phyloP scores from a whole-genome alignment of 1,139 yeast genomes.

The Diutina pseudorugosa region DNA sequence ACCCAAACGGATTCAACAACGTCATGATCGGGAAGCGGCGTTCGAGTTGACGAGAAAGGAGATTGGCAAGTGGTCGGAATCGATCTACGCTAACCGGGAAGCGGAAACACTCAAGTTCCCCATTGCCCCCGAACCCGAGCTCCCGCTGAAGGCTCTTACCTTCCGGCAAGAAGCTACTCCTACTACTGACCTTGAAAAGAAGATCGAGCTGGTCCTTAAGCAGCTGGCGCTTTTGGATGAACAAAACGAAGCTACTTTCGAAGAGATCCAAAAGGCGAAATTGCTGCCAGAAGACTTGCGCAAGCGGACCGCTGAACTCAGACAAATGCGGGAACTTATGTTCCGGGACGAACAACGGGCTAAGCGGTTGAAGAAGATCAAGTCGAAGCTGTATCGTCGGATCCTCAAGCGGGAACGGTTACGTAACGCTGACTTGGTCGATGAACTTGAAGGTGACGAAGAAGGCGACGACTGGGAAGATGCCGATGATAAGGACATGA shows the following conservation, averaged over 20 bases:
- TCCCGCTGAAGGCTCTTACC: neutral
- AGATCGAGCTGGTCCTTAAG: conserved; percentile 47
- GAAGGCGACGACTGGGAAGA: conserved; percentile 20
- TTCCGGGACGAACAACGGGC: conserved; percentile 90
- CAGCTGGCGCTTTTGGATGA: conserved; percentile 65
- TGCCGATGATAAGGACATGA: conserved; percentile 54
- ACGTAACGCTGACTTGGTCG: conserved; percentile 53
- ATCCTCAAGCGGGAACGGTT: conserved; percentile 77
- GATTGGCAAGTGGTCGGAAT: conserved; percentile 79
- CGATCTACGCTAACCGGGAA: conserved; percentile 63
- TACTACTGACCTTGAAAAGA: conserved; percentile 51
- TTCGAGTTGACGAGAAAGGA: conserved; percentile 81
- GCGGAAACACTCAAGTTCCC: conserved; percentile 82
- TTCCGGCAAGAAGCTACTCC: conserved; percentile 5
- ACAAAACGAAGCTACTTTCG: conserved; percentile 68
- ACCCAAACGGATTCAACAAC: conserved; percentile 74
- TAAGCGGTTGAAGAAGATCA: conserved; percentile 83
- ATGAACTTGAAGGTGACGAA: conserved; percentile 34
- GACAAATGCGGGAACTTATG: conserved; percentile 92
- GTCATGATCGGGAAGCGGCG: conserved; percentile 84
- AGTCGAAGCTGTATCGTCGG: conserved; percentile 80
- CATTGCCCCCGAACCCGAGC: conserved; percentile 13
- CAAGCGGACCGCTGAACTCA: conserved; percentile 68
- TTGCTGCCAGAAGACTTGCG: conserved; percentile 70
- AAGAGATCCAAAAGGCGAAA: conserved; percentile 76